These are phyloP conservation scores for Leucoagaricus sp. DNA, from an alignment of 1,284 basidiomycete genomes.

Conservation along the genomic window DNA sequence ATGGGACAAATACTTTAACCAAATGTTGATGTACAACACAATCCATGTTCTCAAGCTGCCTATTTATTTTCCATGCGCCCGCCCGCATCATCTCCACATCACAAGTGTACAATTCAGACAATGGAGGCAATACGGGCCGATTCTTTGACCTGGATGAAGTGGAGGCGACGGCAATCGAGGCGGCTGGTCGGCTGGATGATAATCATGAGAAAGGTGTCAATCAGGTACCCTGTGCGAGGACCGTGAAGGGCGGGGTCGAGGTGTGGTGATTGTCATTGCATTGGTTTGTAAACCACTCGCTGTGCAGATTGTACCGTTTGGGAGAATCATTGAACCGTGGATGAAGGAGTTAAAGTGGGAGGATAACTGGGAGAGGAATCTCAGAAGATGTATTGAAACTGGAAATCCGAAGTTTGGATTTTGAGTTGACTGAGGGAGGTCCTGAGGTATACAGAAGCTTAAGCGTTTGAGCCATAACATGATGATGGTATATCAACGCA, in stretches of 20 bases:
- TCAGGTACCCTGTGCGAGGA: slow-evolving; percentile 18
- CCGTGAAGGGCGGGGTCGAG: slow-evolving; percentile 17
- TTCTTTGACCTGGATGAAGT: slow-evolving; percentile 18
- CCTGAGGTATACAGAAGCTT: too few species aligned
- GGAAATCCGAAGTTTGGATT: background rate
- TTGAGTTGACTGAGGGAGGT: too few species aligned
- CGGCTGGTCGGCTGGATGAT: background rate
- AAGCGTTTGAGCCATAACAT: too few species aligned
- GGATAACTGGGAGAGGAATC: slow-evolving; percentile 19
- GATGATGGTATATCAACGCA: too few species aligned
- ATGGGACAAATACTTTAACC: slow-evolving; percentile 21
- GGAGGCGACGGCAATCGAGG: slow-evolving; percentile 14
- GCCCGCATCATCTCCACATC: slow-evolving; percentile 16
- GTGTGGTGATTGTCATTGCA: slow-evolving; percentile 15
- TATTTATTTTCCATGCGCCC: slow-evolving; percentile 17
- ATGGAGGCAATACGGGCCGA: slow-evolving; percentile 12
- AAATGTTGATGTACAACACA: slow-evolving; percentile 17
- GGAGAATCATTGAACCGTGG: slow-evolving; percentile 12
- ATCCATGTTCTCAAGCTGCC: slow-evolving; percentile 21
- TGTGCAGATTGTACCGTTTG: slow-evolving; percentile 22
- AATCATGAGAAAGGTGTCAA: slow-evolving; percentile 16
- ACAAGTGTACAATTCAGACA: slow-evolving; percentile 10
- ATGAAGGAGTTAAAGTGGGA: slow-evolving; percentile 15
- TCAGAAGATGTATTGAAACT: slow-evolving; percentile 14
- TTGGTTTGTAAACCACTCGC: slow-evolving; percentile 19